Conservation (phyloP, 306 rosid species). For the Acmispon strigosus region DNA sequence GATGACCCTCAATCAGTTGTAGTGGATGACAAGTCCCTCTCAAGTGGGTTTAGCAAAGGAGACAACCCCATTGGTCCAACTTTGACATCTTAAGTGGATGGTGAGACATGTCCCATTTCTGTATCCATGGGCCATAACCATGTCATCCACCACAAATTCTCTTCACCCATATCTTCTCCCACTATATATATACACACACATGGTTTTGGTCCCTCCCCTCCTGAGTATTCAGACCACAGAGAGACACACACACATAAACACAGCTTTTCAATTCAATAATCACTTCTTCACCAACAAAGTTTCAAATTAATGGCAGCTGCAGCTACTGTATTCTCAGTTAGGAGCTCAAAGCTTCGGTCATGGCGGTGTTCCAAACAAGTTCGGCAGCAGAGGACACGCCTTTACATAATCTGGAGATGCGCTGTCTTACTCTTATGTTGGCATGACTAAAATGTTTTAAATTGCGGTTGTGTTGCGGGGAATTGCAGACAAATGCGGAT, state of each 20-base stretch:
- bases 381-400: conserved; percentile 72
- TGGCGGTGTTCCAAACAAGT: conserved; percentile 69
- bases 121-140: conserved; percentile 36
- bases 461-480: no score
- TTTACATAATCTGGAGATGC: conserved; percentile 95
- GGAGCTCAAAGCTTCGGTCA: conserved; percentile 50
- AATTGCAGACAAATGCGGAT: no score
- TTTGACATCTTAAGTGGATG: conserved; percentile 33
- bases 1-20: conserved; percentile 27
- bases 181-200: conserved; percentile 9
- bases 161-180: conserved; percentile 30
- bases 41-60: conserved; percentile 38
- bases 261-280: not conserved
- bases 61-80: conserved; percentile 33
- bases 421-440: conserved; percentile 75
- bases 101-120: conserved; percentile 27
- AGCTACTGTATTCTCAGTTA: conserved; percentile 37
- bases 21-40: conserved; percentile 55
- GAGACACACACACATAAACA: not conserved
- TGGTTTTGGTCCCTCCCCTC: not conserved
- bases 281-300: no score
- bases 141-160: conserved; percentile 57
- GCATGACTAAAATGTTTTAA: conserved; percentile 40
- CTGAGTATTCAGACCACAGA: conserved; percentile 2
- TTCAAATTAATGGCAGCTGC: conserved; percentile 18